These are phyloP conservation scores for Viola odorata DNA, from an alignment of 345 rosid species.

Conservation along the genomic window DNA sequence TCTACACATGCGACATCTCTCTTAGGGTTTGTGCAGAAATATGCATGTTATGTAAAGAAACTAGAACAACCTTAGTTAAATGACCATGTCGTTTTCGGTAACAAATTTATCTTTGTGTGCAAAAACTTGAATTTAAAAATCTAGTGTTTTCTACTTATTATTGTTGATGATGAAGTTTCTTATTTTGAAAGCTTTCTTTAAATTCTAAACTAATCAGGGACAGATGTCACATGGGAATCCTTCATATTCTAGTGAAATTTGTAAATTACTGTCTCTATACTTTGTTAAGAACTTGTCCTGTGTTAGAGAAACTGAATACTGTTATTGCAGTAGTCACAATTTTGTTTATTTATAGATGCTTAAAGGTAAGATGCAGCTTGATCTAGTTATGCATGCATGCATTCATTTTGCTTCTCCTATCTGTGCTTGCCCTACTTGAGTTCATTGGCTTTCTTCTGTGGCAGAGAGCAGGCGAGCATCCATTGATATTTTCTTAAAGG, in stretches of 20 bases:
- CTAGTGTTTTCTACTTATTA: background rate
- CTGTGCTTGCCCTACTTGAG: constrained; percentile 1
- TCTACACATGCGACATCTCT: no score
- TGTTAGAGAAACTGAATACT: background rate
- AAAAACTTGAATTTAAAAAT: no score
- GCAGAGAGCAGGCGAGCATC: constrained; percentile 84
- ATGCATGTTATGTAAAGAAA: no score
- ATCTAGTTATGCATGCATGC: background rate
- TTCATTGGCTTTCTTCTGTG: constrained; percentile 14
- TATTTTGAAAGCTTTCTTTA: background rate
- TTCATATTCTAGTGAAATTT: no score
- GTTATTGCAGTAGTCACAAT: background rate
- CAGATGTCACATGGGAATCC: no score
- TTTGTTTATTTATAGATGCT: background rate
- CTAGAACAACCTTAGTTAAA: no score
- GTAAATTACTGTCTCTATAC: background rate
- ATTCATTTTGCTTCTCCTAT: constrained; percentile 1
- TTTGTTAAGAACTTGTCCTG: background rate
- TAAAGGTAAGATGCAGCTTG: background rate
- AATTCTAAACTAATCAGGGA: no score
- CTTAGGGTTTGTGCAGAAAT: no score
- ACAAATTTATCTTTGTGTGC: no score
- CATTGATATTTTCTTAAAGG: constrained; percentile 88
- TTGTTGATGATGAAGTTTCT: background rate
- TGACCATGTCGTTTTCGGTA: no score